Conservation (phyloP, 306 rosid genomes). For the Delonix regia region DNA sequence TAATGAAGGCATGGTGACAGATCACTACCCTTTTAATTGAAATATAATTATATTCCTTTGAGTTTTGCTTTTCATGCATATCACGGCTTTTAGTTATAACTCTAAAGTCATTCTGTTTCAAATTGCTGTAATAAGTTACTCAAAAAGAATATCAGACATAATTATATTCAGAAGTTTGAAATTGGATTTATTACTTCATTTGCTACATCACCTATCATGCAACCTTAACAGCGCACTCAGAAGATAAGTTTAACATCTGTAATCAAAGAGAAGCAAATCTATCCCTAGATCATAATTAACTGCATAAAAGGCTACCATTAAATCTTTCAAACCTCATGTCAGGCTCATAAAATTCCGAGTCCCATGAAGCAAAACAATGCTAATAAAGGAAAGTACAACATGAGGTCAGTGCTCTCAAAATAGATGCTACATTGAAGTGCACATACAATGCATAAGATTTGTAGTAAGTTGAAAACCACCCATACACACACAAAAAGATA, state of each 20-base stretch:
- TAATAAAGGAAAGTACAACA: constrained; percentile 16
- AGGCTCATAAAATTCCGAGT: constrained; percentile 16
- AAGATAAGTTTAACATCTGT: neutral
- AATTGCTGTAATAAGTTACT: neutral
- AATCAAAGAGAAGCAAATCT: neutral
- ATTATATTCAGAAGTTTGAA: constrained; percentile 4
- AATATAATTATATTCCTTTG: neutral
- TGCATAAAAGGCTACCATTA: neutral
- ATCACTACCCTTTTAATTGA: neutral
- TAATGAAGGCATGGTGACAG: neutral
- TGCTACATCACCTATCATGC: constrained; percentile 15
- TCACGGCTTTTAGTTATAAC: neutral
- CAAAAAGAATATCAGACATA: constrained; percentile 9
- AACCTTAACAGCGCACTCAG: constrained; percentile 2
- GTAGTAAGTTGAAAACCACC: too few relatives aligned
- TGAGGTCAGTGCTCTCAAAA: neutral
- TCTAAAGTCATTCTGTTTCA: neutral
- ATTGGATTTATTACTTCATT: neutral
- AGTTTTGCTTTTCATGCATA: neutral
- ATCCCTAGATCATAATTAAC: neutral
- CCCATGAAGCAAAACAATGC: constrained; percentile 7
- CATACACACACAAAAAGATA: too few relatives aligned
- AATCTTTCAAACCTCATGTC: neutral
- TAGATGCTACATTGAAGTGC: neutral
- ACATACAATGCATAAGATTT: neutral